Conservation (phyloP, 2,329 filamentous ascomycete species). For the Thelonectria olida region DNA sequence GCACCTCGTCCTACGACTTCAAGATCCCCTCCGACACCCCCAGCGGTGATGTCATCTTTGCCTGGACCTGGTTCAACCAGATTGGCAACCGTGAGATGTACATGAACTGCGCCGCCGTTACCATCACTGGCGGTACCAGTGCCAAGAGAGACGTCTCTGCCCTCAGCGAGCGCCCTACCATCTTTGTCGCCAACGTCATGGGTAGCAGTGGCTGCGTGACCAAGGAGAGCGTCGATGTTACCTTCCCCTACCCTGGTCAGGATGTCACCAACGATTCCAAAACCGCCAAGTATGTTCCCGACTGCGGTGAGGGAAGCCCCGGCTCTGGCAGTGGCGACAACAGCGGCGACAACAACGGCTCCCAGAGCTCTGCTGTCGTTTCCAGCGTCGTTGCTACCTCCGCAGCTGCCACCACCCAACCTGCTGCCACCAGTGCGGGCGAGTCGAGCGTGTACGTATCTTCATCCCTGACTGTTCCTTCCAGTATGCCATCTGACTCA, state of each 20-base stretch:
- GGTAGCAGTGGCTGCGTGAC: conserved; percentile 64
- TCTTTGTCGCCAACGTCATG: conserved; percentile 76
- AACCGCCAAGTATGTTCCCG: conserved; percentile 47
- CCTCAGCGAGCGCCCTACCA: conserved; percentile 68
- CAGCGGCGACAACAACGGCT: conserved; percentile 15
- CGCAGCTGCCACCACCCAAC: conserved; percentile 30
- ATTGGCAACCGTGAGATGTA: conserved; percentile 85
- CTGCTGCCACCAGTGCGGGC: conserved; percentile 31
- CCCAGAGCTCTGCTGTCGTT: conserved; percentile 25
- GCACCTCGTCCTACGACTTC: conserved; percentile 68
- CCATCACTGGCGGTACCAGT: conserved; percentile 59
- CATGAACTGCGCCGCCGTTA: conserved; percentile 83
- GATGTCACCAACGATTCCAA: conserved; percentile 55
- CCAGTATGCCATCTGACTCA: conserved; percentile 18
- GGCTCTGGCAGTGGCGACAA: conserved; percentile 26
- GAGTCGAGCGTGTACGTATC: conserved; percentile 39
- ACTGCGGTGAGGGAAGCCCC: conserved; percentile 44
- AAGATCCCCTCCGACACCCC: conserved; percentile 71
- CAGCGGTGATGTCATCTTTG: conserved; percentile 70
- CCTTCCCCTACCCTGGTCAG: conserved; percentile 73
- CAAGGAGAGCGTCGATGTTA: conserved; percentile 63
- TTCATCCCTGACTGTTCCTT: conserved; percentile 12
- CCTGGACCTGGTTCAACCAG: conserved; percentile 83
- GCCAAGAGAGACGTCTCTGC: conserved; percentile 46
- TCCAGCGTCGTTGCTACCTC: conserved; percentile 28